Percentiles rank a stretch among this genome's conserved stretches.
Conservation (phyloP, 1,284 basidiomycete species). For the Cryptococcus sp. region DNA sequence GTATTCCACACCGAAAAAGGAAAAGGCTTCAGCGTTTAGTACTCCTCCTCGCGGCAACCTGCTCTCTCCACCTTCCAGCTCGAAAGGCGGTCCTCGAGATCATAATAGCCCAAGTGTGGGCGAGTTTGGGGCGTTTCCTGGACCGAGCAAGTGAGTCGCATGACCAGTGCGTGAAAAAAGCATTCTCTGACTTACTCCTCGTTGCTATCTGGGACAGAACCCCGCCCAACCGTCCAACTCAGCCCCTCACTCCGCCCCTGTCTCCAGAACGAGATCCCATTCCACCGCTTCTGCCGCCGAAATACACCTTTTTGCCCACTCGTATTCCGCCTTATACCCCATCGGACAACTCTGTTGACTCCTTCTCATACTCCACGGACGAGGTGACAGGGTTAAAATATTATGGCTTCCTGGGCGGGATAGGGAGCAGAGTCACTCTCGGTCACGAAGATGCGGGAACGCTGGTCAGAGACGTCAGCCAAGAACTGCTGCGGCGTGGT, state of each 20-base stretch:
- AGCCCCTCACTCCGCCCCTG: slow-evolving; percentile 12
- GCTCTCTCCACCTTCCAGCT: no score
- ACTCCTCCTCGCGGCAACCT: background rate
- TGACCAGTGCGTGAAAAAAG: background rate
- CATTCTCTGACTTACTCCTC: background rate
- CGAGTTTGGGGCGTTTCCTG: background rate
- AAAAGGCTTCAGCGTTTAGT: background rate
- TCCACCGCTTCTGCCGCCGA: slow-evolving; percentile 31
- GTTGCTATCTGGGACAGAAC: slow-evolving; percentile 5
- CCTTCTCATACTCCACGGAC: slow-evolving; percentile 27
- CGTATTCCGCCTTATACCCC: slow-evolving; percentile 26
- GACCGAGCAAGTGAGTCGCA: background rate
- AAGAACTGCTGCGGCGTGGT: slow-evolving; percentile 68
- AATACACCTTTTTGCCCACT: slow-evolving; percentile 39
- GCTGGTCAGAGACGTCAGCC: slow-evolving; percentile 68
- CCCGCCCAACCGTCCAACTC: slow-evolving; percentile 5
- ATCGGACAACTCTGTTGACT: slow-evolving; percentile 33
- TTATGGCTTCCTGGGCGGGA: slow-evolving; percentile 44
- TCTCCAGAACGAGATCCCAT: slow-evolving; percentile 5
- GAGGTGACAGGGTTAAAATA: slow-evolving; percentile 24
- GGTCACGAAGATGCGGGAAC: slow-evolving; percentile 71
- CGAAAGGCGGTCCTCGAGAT: background rate
- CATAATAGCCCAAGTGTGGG: background rate
- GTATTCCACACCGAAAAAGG: background rate
- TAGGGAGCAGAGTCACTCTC: slow-evolving; percentile 56